Evolutionary conservation across 2,329 filamentous ascomycete genomes (phyloP).

Genomic region (Teratosphaeriaceae sp.): DNA sequence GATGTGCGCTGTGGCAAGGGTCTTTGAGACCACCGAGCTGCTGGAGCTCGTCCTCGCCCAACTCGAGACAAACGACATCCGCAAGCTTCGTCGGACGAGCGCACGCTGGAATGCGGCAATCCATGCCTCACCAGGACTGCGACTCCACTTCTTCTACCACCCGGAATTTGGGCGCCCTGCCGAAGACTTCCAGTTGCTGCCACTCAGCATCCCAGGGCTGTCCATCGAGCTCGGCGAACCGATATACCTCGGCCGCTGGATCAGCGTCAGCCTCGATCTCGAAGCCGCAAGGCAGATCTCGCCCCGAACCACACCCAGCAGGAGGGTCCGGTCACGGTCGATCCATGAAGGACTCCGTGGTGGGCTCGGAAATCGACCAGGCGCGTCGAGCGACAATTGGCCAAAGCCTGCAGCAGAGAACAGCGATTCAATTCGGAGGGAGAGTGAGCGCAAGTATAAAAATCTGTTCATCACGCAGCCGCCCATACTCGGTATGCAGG

Average conservation of each 20-base stretch:
- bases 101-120: constrained; percentile 14
- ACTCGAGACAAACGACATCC: constrained; percentile 16
- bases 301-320: constrained; percentile 3
- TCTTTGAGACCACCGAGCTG: constrained; percentile 21
- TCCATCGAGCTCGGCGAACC: constrained; percentile 14
- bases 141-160: constrained; percentile 17
- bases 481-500: constrained; percentile 21
- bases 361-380: constrained; percentile 10
- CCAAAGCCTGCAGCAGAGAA: constrained; percentile 2
- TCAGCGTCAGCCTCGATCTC: constrained; percentile 16
- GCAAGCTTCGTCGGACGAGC: constrained; percentile 13
- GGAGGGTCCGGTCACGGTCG: constrained; percentile 11
- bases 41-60: constrained; percentile 17
- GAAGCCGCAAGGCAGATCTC: constrained; percentile 16
- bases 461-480: constrained; percentile 21
- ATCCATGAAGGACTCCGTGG: constrained; percentile 17
- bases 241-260: constrained; percentile 20
- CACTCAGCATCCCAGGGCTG: constrained; percentile 18
- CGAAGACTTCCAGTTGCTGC: constrained; percentile 18
- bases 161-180: constrained; percentile 17
- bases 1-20: constrained; percentile 16
- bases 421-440: not conserved
- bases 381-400: constrained; percentile 10
- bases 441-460: constrained; percentile 5
- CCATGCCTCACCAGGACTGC: constrained; percentile 17